Evolutionary conservation across 108 stramenopile genomes (phyloP).

Genomic region (Skeletonema costatum): DNA sequence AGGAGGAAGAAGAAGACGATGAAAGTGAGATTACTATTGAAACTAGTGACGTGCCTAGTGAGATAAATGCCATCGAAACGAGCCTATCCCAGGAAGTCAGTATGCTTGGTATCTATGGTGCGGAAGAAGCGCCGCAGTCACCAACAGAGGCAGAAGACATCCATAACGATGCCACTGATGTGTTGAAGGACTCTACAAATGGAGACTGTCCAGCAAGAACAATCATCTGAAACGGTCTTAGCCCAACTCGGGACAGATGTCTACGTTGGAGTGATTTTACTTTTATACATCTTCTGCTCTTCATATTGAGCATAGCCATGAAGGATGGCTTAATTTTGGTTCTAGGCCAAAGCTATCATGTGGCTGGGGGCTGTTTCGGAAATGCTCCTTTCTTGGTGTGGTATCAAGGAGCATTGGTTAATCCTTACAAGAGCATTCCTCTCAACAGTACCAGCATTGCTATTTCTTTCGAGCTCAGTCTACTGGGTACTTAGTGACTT

Average conservation of each 20-base stretch:
- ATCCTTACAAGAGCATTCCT: background rate
- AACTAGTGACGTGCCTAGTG: background rate
- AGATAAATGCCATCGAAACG: background rate
- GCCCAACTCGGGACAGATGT: background rate
- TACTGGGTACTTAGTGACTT: background rate
- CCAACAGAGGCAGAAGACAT: background rate
- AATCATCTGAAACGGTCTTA: background rate
- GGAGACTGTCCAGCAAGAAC: background rate
- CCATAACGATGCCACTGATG: background rate
- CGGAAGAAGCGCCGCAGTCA: background rate
- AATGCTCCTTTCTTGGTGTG: background rate
- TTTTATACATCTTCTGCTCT: background rate
- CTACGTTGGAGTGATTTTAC: background rate
- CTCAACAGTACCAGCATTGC: background rate
- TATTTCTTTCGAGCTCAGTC: background rate
- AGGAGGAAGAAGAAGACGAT: background rate
- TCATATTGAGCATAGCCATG: background rate
- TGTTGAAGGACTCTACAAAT: background rate
- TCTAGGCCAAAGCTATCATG: background rate
- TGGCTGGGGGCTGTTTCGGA: background rate
- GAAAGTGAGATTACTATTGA: background rate
- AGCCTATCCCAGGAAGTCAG: background rate
- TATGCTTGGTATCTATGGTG: background rate
- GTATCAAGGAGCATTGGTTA: background rate
- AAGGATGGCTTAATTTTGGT: background rate